These are phyloP conservation scores for Penicillium tannophilum DNA, from an alignment of 495 filamentous ascomycete genomes.

Conservation along the genomic window DNA sequence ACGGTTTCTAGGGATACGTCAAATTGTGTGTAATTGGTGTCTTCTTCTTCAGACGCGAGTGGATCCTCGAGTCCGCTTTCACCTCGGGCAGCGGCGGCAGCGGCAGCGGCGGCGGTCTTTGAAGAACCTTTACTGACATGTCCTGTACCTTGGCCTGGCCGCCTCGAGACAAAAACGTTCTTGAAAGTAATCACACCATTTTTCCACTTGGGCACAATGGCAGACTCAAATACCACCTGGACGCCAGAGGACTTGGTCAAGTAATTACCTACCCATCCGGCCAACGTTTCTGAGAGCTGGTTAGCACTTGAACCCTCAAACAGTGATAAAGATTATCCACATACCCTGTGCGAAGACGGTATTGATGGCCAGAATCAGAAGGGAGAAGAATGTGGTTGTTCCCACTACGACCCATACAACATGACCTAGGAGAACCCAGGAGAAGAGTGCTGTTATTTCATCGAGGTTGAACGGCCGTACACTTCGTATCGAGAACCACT, in stretches of 20 bases:
- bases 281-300: constrained; percentile 72
- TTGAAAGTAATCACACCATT: constrained; percentile 93
- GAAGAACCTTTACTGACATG: constrained; percentile 93
- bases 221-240: constrained; percentile 97
- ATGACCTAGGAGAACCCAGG: constrained; percentile 92
- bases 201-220: constrained; percentile 93
- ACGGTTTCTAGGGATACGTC: constrained; percentile 93
- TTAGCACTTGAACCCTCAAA: constrained; percentile 18
- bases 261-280: constrained; percentile 92
- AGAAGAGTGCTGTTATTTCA: constrained; percentile 92
- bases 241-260: constrained; percentile 90
- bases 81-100: constrained; percentile 69
- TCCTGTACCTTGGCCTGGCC: constrained; percentile 75
- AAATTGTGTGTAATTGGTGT: constrained; percentile 97
- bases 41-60: constrained; percentile 63
- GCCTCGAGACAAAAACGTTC: constrained; percentile 92
- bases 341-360: constrained; percentile 93
- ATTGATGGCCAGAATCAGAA: constrained; percentile 86
- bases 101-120: constrained; percentile 80
- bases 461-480: constrained; percentile 94
- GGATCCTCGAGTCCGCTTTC: constrained; percentile 27
- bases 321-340: constrained; percentile 15
- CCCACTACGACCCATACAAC: constrained; percentile 92
- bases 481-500: constrained; percentile 95
- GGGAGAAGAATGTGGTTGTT: constrained; percentile 95